A percentile compares a stretch with the other conserved stretches of the same genome.
These are phyloP conservation scores for Paraleonurus japonicus DNA, from an alignment of 257 asterid genomes.

Conservation along the genomic window DNA sequence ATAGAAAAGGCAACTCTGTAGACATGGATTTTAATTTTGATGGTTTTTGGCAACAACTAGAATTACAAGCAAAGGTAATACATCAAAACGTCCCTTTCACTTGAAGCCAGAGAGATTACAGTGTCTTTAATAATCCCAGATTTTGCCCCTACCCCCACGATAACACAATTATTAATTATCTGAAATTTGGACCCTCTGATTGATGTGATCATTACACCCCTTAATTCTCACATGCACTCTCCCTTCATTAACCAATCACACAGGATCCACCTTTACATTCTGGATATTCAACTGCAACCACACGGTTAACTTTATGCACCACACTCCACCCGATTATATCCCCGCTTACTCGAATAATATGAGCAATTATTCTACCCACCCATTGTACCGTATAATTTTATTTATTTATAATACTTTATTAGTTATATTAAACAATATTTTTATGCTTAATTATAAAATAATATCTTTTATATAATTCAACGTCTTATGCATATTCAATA, in stretches of 20 bases:
- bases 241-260: constrained; percentile 27
- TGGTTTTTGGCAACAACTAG: background rate
- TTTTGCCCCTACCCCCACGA: constrained; percentile 24
- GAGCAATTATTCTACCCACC: no score
- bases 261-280: background rate
- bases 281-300: constrained; percentile 22
- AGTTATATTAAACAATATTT: no score
- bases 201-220: background rate
- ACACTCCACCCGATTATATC: constrained; percentile 29
- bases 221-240: background rate
- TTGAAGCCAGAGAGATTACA: constrained; percentile 38
- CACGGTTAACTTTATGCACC: constrained; percentile 44
- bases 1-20: background rate
- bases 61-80: constrained; percentile 23
- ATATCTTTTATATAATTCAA: no score
- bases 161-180: background rate
- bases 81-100: constrained; percentile 37
- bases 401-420: no score
- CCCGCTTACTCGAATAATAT: no score
- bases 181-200: background rate
- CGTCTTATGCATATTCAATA: no score
- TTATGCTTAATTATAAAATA: no score
- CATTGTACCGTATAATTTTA: no score
- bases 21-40: background rate
- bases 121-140: constrained; percentile 22